Evolutionary conservation across 2,329 filamentous ascomycete genomes (phyloP), one percentile per base, ranked within the genome.

Genomic region (Fusarium gaditjirri): DNA sequence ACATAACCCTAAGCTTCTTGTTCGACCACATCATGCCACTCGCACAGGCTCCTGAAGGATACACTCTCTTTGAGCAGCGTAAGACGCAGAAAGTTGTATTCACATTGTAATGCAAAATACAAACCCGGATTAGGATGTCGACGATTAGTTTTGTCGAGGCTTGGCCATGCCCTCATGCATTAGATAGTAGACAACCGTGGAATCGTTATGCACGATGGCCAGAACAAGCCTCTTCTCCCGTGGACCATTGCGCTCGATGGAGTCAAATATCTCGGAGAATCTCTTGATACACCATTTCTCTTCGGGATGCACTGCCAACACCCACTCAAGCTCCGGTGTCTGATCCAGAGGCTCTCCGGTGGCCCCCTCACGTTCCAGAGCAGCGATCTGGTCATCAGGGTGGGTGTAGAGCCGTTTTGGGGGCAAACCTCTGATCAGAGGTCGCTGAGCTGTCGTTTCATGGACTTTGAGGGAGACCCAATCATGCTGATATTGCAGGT

Each of bases 121-220:
- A 43, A 55, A n/a, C 43, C 42, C 23, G 27, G 59, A 19, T 16
- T 16, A 50, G 21, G 27, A 46, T n/a, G 11, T 6, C 33, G 36
- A 39, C 17, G 29, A 35, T 63, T 83, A 95, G 79, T 96, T 96
- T 80, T 95, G 93, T 63, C 93, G 86, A 29, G 93, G 93, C 84
- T 95, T 96, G 58, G 95, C 92, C 71, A 95, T 90, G n/a, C 93
- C 93, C 80, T 95, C 93, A 76, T 95, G 93, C 80, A 95, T 89
- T 70, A 95, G 87, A 78, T 96, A 96, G 82, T 95, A 96, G 43
- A 94, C 92, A 23, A 96, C 87, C 0, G 93, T 95, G 72, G 93
- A 95, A 81, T 96, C 93, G 75, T 92, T 90, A 78, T 94, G 91
- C 52, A 94, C 84, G 6, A 91, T 92, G 21, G 92, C 93, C 56